Conservation (phyloP, 345 rosid species). For the Eucalyptus pumila region DNA sequence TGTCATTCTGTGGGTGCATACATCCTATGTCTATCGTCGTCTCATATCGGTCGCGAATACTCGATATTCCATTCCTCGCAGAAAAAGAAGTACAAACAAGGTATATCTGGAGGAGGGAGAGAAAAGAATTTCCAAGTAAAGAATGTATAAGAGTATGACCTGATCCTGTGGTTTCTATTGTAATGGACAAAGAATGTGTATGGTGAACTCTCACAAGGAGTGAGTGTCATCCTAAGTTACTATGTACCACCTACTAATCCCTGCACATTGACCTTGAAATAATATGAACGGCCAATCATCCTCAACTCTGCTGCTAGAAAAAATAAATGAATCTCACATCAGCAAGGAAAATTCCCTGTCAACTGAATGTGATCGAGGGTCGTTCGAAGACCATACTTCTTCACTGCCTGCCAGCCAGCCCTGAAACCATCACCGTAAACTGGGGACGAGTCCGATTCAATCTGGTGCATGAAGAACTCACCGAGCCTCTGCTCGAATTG, state of each 20-base stretch:
- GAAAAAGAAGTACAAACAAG: neutral
- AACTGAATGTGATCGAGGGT: slow-evolving; percentile 77
- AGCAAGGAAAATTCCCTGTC: slow-evolving; percentile 75
- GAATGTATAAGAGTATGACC: neutral
- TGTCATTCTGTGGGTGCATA: neutral
- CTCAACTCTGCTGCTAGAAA: neutral
- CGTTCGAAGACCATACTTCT: slow-evolving; percentile 48
- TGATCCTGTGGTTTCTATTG: neutral
- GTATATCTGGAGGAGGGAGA: neutral
- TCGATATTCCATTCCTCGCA: neutral
- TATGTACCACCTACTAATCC: neutral
- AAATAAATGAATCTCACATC: slow-evolving; percentile 1
- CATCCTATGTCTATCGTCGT: neutral
- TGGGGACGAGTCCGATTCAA: slow-evolving; percentile 72
- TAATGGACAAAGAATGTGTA: neutral
- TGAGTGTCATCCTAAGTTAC: neutral
- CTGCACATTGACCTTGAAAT: neutral
- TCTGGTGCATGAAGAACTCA: slow-evolving; percentile 84
- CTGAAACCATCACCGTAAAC: slow-evolving; percentile 93
- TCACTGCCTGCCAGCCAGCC: slow-evolving; percentile 52
- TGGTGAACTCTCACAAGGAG: neutral
- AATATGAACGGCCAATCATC: neutral
- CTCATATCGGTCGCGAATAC: neutral
- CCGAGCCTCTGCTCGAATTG: slow-evolving; percentile 82
- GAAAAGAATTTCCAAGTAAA: neutral